Percentiles rank a stretch among this genome's conserved stretches.
Evolutionary conservation across 805 yeast species (phyloP).

Genomic region (Sugiyamaella marilandica): DNA sequence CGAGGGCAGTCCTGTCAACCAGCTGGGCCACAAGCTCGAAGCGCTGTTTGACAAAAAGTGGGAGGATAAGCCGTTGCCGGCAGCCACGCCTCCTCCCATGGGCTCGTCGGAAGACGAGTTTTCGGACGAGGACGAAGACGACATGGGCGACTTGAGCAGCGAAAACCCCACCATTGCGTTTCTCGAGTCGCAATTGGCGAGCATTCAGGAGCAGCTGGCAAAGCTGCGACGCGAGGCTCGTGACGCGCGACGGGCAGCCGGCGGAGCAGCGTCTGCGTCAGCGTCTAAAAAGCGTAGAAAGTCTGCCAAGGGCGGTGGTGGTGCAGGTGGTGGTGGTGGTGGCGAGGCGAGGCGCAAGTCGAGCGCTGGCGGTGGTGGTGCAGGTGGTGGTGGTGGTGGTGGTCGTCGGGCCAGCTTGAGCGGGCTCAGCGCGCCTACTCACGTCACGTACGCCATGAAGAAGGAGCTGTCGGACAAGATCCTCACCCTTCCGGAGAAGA

Average conservation of each 20-base stretch:
- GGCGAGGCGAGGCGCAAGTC: slow-evolving; percentile 9
- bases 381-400: slow-evolving; percentile 3
- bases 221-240: slow-evolving; percentile 55
- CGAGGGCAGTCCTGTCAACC: slow-evolving; percentile 92
- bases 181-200: slow-evolving; percentile 76
- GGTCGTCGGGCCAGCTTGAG: slow-evolving; percentile 14
- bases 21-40: slow-evolving; percentile 91
- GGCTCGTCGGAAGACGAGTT: slow-evolving; percentile 40
- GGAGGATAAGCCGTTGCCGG: slow-evolving; percentile 76
- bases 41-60: slow-evolving; percentile 81
- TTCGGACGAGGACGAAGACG: slow-evolving; percentile 36
- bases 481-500: slow-evolving; percentile 65
- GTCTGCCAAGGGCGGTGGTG: slow-evolving; percentile 10
- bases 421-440: slow-evolving; percentile 25
- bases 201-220: slow-evolving; percentile 81
- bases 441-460: slow-evolving; percentile 93
- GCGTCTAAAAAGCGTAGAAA: slow-evolving; percentile 12
- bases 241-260: slow-evolving; percentile 44
- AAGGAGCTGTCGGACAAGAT: slow-evolving; percentile 86
- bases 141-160: slow-evolving; percentile 45
- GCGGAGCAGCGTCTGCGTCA: slow-evolving; percentile 26
- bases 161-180: slow-evolving; percentile 88
- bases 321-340: slow-evolving; percentile 5
- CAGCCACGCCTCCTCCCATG: slow-evolving; percentile 49
- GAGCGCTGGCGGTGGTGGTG: slow-evolving; percentile 18